Percentiles rank a stretch among this genome's conserved stretches.
Conservation (phyloP, 352 stramenopile genomes). For the Globisporangium yorkense region DNA sequence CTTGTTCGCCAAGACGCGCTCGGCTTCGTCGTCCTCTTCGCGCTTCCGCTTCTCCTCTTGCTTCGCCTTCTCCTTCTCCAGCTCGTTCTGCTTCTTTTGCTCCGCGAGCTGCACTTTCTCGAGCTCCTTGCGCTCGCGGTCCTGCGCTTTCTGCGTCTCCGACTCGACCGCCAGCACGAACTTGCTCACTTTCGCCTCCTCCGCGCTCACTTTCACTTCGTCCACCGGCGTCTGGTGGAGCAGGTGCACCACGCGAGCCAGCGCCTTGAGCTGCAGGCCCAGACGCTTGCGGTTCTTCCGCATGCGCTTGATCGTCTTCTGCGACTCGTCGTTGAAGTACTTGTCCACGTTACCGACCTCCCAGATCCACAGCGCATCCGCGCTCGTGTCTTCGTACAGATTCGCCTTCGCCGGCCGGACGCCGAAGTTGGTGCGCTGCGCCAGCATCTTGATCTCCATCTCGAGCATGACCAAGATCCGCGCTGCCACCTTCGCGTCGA, state of each 20-base stretch:
- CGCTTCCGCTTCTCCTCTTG: slow-evolving; percentile 57
- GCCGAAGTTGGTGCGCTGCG: slow-evolving; percentile 67
- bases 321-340: slow-evolving; percentile 58
- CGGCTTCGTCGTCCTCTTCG: slow-evolving; percentile 40
- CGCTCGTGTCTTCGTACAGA: slow-evolving; percentile 74
- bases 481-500: slow-evolving; percentile 8
- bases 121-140: slow-evolving; percentile 52
- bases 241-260: slow-evolving; percentile 60
- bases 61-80: slow-evolving; percentile 54
- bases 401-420: slow-evolving; percentile 62
- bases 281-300: slow-evolving; percentile 77
- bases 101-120: slow-evolving; percentile 46
- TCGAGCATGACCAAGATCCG: slow-evolving; percentile 38
- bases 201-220: slow-evolving; percentile 70
- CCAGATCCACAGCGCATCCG: slow-evolving; percentile 78
- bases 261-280: slow-evolving; percentile 60
- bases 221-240: slow-evolving; percentile 63
- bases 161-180: slow-evolving; percentile 61
- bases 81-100: slow-evolving; percentile 50
- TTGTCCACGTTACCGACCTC: slow-evolving; percentile 73
- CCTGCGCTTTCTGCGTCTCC: slow-evolving; percentile 52
- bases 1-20: slow-evolving; percentile 43
- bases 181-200: slow-evolving; percentile 78
- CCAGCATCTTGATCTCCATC: slow-evolving; percentile 88
- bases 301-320: slow-evolving; percentile 74